Base-by-base conservation (phyloP, 1,284 basidiomycete species). In the Ceraceosorus bombacis region DNA sequence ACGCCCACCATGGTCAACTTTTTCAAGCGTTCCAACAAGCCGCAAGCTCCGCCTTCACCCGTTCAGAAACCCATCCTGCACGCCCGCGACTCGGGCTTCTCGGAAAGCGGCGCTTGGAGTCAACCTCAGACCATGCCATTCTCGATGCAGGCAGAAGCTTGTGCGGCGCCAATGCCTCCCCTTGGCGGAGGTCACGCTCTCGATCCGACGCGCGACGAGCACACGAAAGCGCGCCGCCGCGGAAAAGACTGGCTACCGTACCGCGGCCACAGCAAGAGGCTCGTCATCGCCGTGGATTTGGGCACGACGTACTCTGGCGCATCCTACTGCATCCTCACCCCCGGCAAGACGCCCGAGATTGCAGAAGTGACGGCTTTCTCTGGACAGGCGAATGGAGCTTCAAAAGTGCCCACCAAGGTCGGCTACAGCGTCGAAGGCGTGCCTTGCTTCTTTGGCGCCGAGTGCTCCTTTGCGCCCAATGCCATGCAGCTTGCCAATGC, bases 211-310 rank as follows among this genome's bases (percentile, higher is more conserved):
- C 27, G 27, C 27, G 27, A 27, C 27, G 27, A 27, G 27, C 27
- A 27, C 27, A 27, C 27, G 27, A 27, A 27, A 27, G 27, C 27
- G 27, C 27, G 27, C 27, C 27, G 27, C 27, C 27, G 27, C 27
- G 53, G 53, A 17, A 54, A 54, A 46, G 59, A 60, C 5, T 60
- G 59, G 59, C 48, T 57, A 8, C 59, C 59, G 5, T 60, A 60
- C 59, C 49, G 39, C 36, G 59, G 59, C 36, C 37, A 55, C 10
- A 43, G 43, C n/a, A 37, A 54, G 17, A 27, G 27, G 27, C 54
- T 60, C 48, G 52, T 60, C 49, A 60, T 60, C 50, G 59, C 59
- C 43, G 57, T 60, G 54, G 59, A 60, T 38, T 39, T 60, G 9
- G 59, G 59, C 48, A 60, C 59, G 38, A 60, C 59, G 12, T 60